Conservation (phyloP, 306 rosid genomes). For the Lathyrus tuberosus region DNA sequence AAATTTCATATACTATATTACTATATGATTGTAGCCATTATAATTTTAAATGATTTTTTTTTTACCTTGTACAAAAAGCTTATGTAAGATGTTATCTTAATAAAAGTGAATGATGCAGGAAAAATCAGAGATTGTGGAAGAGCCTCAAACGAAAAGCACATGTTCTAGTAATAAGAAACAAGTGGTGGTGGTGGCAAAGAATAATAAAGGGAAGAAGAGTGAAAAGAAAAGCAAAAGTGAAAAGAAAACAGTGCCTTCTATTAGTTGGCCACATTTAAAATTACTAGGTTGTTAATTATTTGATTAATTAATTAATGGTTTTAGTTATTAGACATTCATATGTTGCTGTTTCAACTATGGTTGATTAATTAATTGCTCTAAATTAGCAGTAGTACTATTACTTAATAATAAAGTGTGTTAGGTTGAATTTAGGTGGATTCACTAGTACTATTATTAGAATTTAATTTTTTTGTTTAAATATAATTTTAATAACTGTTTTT, state of each 20-base stretch:
- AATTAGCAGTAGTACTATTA: neutral
- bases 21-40: constrained; percentile 12
- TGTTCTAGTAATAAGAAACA: constrained; percentile 40
- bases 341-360: constrained; percentile 13
- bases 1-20: constrained; percentile 14
- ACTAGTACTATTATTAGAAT: constrained; percentile 4
- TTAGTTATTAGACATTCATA: constrained; percentile 26
- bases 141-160: constrained; percentile 24
- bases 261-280: constrained; percentile 64
- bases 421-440: constrained; percentile 33
- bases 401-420: constrained; percentile 29
- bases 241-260: constrained; percentile 52
- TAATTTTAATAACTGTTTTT: too few relatives aligned
- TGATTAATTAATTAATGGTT: neutral
- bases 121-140: constrained; percentile 36
- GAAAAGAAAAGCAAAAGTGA: constrained; percentile 48
- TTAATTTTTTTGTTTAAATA: too few relatives aligned
- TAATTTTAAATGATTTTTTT: constrained; percentile 2
- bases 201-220: constrained; percentile 38
- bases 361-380: neutral
- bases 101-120: constrained; percentile 49
- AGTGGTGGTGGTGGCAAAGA: constrained; percentile 43
- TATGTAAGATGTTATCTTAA: constrained; percentile 6
- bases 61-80: neutral
- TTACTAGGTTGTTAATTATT: constrained; percentile 61